phyloP scores from a whole-genome alignment of 2,329 filamentous ascomycete species.

The Aspergillus viridinutans region DNA sequence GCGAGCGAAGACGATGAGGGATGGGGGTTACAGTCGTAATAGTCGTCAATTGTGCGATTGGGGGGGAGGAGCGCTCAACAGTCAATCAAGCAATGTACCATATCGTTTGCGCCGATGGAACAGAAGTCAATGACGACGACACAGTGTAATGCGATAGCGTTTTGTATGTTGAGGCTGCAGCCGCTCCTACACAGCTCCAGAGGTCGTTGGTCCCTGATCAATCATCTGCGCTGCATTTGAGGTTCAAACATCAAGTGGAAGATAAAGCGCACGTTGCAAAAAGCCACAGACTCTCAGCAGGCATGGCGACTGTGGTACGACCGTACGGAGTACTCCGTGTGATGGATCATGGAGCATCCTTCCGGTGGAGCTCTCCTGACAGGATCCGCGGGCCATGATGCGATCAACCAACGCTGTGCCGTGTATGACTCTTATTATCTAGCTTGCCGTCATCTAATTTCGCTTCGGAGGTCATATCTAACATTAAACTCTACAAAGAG shows the following conservation, averaged over 20 bases:
- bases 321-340: too few species aligned
- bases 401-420: neutral
- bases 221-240: neutral
- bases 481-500: neutral
- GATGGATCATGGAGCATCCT: slow-evolving; percentile 4
- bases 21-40: neutral
- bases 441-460: neutral
- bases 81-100: slow-evolving; percentile 10
- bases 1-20: neutral
- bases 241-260: neutral
- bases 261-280: slow-evolving; percentile 10
- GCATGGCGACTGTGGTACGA: neutral
- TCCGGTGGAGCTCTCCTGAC: slow-evolving; percentile 3
- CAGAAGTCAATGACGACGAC: slow-evolving; percentile 10
- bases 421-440: neutral
- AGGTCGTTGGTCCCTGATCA: neutral
- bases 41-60: neutral
- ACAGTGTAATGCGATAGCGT: neutral
- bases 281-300: neutral
- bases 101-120: slow-evolving; percentile 2
- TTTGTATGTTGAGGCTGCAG: neutral
- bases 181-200: neutral
- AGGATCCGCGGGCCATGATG: neutral
- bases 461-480: neutral
- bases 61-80: neutral